Percentiles rank a stretch among this genome's conserved stretches.
Conservation (phyloP, 139 green algal species). For the Auxenochlorella pyrenoidosa region DNA sequence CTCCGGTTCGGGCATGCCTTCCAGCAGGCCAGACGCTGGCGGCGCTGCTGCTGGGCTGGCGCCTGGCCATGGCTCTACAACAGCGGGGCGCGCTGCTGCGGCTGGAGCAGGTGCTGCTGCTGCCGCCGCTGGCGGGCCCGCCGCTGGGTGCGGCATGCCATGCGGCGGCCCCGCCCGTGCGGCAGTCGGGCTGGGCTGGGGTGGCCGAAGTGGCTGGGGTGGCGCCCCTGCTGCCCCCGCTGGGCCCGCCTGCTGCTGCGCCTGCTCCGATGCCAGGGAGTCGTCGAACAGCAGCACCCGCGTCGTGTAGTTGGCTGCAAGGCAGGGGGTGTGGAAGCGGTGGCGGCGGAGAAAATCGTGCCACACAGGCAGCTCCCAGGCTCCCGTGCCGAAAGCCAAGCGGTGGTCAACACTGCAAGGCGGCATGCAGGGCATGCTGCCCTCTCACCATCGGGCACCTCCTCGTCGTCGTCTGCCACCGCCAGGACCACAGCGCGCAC, state of each 20-base stretch:
- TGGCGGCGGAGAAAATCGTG: not conserved
- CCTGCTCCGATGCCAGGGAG: not conserved
- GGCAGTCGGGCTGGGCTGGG: not conserved
- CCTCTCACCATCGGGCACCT: constrained; percentile 41
- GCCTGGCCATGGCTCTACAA: not conserved
- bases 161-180: not conserved
- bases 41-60: not conserved
- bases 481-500: constrained; percentile 70
- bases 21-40: not conserved
- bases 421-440: not conserved
- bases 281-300: constrained; percentile 29
- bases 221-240: not conserved
- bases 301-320: constrained; percentile 36
- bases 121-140: not conserved
- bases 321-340: not conserved
- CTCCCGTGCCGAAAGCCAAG: not conserved
- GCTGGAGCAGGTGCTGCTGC: not conserved
- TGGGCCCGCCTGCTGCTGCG: not conserved
- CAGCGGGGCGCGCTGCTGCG: not conserved
- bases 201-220: not conserved
- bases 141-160: not conserved
- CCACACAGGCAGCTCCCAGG: not conserved
- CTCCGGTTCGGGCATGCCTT: constrained; percentile 1
- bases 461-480: constrained; percentile 62
- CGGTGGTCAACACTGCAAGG: no score